Conservation (phyloP, 148 eudicot genomes). For the Vaccinium macrocarpon region DNA sequence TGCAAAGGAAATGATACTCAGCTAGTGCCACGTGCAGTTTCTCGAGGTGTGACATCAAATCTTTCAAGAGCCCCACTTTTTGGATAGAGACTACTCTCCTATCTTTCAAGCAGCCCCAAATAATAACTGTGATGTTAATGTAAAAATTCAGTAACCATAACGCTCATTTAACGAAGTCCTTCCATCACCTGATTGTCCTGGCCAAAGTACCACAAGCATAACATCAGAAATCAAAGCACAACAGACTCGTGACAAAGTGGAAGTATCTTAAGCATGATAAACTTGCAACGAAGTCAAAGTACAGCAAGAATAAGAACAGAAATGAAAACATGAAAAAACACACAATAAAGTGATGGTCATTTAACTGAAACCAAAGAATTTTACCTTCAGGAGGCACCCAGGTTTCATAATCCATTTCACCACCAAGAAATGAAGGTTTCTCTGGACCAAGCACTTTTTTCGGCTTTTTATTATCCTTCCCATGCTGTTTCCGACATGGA, state of each 20-base stretch:
- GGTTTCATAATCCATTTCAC: slow-evolving; percentile 40
- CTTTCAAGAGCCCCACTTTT: neutral
- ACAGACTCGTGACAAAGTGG: neutral
- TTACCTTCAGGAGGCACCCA: slow-evolving; percentile 99
- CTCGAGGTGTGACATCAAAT: neutral
- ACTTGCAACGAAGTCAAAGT: neutral
- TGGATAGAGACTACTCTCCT: neutral
- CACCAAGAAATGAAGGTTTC: slow-evolving; percentile 55
- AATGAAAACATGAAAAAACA: slow-evolving; percentile 8
- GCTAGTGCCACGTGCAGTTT: neutral
- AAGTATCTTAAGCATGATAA: neutral
- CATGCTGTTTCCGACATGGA: slow-evolving; percentile 18
- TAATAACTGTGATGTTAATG: neutral
- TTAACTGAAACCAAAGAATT: neutral
- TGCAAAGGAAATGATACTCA: neutral
- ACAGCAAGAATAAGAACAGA: slow-evolving; percentile 18
- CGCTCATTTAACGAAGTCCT: slow-evolving; percentile 94
- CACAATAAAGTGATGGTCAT: neutral
- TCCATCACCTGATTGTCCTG: slow-evolving; percentile 99
- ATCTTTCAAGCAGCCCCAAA: neutral
- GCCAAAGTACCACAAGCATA: slow-evolving; percentile 17
- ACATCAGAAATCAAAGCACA: slow-evolving; percentile 19
- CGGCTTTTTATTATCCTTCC: slow-evolving; percentile 49
- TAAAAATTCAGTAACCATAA: slow-evolving; percentile 58
- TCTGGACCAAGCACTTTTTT: slow-evolving; percentile 80